Conservation (phyloP, 768 basidiomycete genomes). For the Russula brevipes region DNA sequence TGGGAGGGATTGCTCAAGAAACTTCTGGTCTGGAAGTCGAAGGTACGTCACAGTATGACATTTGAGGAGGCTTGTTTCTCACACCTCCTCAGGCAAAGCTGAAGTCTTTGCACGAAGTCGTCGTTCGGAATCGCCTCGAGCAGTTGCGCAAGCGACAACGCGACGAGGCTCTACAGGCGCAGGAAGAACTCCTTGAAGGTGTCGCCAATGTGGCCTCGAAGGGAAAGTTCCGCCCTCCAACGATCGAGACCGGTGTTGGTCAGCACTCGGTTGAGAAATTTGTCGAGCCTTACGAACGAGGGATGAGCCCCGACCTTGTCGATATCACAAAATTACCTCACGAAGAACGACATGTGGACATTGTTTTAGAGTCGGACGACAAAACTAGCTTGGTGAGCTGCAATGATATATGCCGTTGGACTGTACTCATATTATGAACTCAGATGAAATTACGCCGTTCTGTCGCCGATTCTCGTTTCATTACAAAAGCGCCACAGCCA, state of each 20-base stretch:
- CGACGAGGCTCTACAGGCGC: constrained; percentile 91
- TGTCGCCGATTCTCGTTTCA: constrained; percentile 82
- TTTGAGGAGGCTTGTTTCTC: constrained; percentile 4
- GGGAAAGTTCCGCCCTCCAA: constrained; percentile 39
- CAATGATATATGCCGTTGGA: constrained; percentile 3
- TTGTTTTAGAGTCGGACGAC: constrained; percentile 66
- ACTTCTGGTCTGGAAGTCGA: constrained; percentile 94
- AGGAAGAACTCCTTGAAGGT: constrained; percentile 82
- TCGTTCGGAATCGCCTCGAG: constrained; percentile 92
- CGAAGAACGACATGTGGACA: constrained; percentile 80
- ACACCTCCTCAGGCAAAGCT: constrained; percentile 66
- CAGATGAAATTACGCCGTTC: constrained; percentile 75
- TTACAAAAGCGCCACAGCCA: constrained; percentile 66
- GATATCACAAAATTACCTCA: constrained; percentile 63
- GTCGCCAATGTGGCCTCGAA: constrained; percentile 58
- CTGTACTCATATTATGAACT: constrained; percentile 8
- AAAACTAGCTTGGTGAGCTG: constrained; percentile 45
- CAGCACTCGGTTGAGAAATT: constrained; percentile 45
- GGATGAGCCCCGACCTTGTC: constrained; percentile 79
- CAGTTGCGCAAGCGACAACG: constrained; percentile 93
- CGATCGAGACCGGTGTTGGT: constrained; percentile 33
- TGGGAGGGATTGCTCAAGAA: constrained; percentile 94
- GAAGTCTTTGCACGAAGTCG: constrained; percentile 89
- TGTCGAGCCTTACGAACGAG: constrained; percentile 74
- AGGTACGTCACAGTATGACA: constrained; percentile 44